Evolutionary conservation across 2,329 filamentous ascomycete genomes (phyloP), one percentile per base, ranked within the genome.

Genomic region (Cordyceps fumosorosea): DNA sequence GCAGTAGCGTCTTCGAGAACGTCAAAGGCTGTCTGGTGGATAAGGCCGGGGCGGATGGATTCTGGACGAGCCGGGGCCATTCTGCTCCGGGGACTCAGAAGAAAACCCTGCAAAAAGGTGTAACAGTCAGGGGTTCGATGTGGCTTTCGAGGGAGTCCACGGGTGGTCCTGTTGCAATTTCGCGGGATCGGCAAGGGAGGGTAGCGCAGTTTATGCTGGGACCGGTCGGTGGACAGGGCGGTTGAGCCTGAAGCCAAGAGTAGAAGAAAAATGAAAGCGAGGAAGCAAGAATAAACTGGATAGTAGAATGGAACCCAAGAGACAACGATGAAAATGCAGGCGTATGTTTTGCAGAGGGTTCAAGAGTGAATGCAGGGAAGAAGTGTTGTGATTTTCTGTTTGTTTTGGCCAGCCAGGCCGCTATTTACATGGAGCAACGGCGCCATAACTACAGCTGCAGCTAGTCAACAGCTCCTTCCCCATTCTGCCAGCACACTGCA

Each of bases 161-260:
- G 40, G 26, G 24, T 14, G 62, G 56, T 60, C 62, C 62, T 63
- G 56, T 54, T 12, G 47, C 65, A 67, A 67, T 67, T 67, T 67
- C 66, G 65, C 63, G 64, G 34, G 64, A 64, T 58, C 55, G 60
- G 53, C 65, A 64, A 32, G 54, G 29, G 56, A 58, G 48, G 29
- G 51, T 60, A 53, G 57, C 57, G 57, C 45, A 24, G 56, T 26
- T 58, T 58, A 58, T 58, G 56, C 56, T 51, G 34, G 47, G 16
- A 5, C 3, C 1, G 44, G 58, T 56, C 45, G 60, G 22, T 34
- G 45, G 16, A 6, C 3, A 24, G 2, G 40, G 40, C 40, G 11
- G 45, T 16, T 37, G 42, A 5, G 55, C 22, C 16, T 32, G 48
- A 34, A 18, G 47, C 14, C 42, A 29, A 6, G 14, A 20, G 37